phyloP scores from a whole-genome alignment of 441 rosid species.

The Croton setiger region DNA sequence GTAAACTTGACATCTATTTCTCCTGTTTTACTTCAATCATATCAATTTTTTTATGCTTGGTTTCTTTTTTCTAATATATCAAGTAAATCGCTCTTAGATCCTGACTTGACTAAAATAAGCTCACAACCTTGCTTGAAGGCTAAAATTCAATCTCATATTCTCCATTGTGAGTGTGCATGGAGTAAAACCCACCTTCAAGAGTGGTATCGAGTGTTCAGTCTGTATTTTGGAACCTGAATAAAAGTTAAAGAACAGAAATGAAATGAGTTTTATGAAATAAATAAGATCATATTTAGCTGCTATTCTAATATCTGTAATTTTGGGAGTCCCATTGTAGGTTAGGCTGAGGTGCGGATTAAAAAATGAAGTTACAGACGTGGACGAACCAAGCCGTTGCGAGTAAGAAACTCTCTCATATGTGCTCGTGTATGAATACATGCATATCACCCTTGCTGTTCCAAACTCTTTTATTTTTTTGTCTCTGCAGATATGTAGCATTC shows the following conservation, averaged over 20 bases:
- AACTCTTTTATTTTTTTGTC: conserved; percentile 9
- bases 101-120: neutral
- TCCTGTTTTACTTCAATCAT: neutral
- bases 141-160: neutral
- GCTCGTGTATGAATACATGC: neutral
- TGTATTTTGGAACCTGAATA: too few relatives aligned
- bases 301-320: conserved; percentile 3
- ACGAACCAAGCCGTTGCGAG: conserved; percentile 99
- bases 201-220: neutral
- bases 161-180: neutral
- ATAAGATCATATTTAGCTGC: neutral
- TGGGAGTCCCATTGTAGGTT: conserved; percentile 36
- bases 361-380: conserved; percentile 78
- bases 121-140: neutral
- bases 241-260: neutral
- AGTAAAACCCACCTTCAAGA: neutral
- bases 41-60: too few relatives aligned
- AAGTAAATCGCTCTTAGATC: neutral
- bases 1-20: neutral
- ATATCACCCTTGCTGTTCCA: neutral
- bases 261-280: neutral
- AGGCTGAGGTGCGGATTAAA: conserved; percentile 80
- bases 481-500: conserved; percentile 63
- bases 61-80: neutral
- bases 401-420: conserved; percentile 28